These are phyloP conservation scores for Solanum hybrid DNA, from an alignment of 305 asterid genomes.

Conservation along the genomic window DNA sequence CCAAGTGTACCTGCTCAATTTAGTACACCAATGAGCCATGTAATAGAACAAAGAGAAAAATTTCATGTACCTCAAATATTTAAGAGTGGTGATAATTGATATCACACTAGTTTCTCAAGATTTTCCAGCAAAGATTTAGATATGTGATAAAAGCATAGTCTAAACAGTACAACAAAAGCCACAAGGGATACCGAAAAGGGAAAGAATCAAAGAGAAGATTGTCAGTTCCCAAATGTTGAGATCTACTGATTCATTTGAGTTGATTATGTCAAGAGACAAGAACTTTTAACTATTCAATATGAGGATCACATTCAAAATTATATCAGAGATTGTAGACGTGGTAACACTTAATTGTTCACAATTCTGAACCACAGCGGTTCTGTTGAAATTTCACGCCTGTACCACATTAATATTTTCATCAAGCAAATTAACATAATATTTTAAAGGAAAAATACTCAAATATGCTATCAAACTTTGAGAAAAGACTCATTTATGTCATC, in stretches of 20 bases:
- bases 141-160: neutral
- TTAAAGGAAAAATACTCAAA: too few species aligned
- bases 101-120: neutral
- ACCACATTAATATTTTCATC: neutral
- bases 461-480: too few species aligned
- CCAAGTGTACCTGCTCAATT: slow-evolving; percentile 70
- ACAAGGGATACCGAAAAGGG: neutral
- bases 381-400: neutral
- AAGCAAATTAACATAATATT: neutral
- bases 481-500: too few species aligned
- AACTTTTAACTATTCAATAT: neutral
- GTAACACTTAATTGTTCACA: neutral
- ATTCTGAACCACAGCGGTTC: neutral
- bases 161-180: neutral
- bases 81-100: neutral
- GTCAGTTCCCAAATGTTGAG: neutral
- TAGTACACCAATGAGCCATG: slow-evolving; percentile 7
- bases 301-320: neutral
- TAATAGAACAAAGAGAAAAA: neutral
- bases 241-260: neutral
- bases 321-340: neutral
- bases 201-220: neutral
- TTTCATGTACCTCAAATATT: neutral
- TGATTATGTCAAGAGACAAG: neutral
- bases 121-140: neutral